Evolutionary conservation across 2,329 filamentous ascomycete genomes (phyloP), one percentile per base, ranked within the genome.

Genomic region (Sclerotinia borealis): DNA sequence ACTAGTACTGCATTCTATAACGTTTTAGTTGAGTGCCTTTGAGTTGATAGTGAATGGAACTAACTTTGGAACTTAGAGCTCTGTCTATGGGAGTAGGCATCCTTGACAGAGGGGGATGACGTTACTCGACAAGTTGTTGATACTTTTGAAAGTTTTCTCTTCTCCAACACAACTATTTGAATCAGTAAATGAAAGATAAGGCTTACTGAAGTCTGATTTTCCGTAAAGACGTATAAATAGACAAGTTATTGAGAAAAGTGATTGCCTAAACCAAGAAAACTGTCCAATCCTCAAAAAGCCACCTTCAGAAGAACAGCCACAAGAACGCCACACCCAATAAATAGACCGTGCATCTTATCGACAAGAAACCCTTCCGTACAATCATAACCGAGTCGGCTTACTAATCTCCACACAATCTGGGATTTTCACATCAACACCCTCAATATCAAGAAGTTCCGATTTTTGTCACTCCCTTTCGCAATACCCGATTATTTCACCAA

Each of bases 41-140:
- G 17, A 19, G 31, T 45, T 29, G 58, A 37, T 25, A 45, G 19
- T 39, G 50, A 37, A 37, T 10, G n/a, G 59, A 27, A 74, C 76
- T 63, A 77, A 89, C 88, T 79, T 87, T 88, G 61, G 88, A 91
- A 70, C 82, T 87, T 77, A 91, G 78, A 11, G 84, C 86, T 74
- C 81, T 84, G 72, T 92, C 89, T 3, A 92, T 75, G 36, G 82
- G 81, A 64, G 88, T 92, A 56, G 87, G 86, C 88, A 90, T 90
- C 10, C 73, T 82, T 68, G 50, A 54, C 64, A 25, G 27, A 43
- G 37, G 39, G 59, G 50, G 59, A n/a, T 62, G 59, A 50, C 59
- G 59, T 56, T 37, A n/a, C 37, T 55, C 36, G 29, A 17, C 8
- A 15, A 1, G 19, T 17, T 31, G 5, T 43, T 29, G 27, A 56